Percentiles rank a stretch among this genome's conserved stretches.
phyloP scores from a whole-genome alignment of 163 green algal species.

The Coccomyxa subellipsoidea region DNA sequence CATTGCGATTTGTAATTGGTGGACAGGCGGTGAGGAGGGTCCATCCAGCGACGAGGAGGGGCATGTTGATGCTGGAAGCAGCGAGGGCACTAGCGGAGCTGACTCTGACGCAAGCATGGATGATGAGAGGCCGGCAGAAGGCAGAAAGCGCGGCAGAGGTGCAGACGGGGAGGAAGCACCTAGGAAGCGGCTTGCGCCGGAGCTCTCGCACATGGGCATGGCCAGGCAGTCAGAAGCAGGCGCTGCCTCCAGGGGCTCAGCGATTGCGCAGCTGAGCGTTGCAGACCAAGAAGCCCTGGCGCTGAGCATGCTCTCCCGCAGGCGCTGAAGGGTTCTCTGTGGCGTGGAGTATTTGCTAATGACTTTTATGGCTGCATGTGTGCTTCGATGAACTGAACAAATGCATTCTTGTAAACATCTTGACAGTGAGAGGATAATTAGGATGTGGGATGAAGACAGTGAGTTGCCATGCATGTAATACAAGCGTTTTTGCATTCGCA shows the following conservation, averaged over 20 bases:
- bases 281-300: constrained; percentile 38
- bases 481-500: too few relatives aligned
- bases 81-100: background rate
- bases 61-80: background rate
- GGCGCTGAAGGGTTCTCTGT: background rate
- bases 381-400: too few relatives aligned
- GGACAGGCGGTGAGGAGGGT: background rate
- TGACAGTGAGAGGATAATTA: too few relatives aligned
- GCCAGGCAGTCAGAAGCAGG: background rate
- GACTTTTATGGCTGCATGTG: too few relatives aligned
- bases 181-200: background rate
- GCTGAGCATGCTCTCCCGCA: constrained; percentile 22
- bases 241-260: too few relatives aligned
- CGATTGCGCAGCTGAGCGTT: constrained; percentile 18
- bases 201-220: constrained; percentile 44
- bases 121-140: background rate
- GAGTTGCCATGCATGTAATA: too few relatives aligned
- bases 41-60: background rate
- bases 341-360: background rate
- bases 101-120: background rate
- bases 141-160: background rate
- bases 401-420: too few relatives aligned
- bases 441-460: too few relatives aligned
- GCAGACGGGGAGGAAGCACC: background rate
- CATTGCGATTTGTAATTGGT: too few relatives aligned